Base-by-base conservation (phyloP, 2,329 filamentous ascomycete genomes). In the Fusarium albosuccineum region DNA sequence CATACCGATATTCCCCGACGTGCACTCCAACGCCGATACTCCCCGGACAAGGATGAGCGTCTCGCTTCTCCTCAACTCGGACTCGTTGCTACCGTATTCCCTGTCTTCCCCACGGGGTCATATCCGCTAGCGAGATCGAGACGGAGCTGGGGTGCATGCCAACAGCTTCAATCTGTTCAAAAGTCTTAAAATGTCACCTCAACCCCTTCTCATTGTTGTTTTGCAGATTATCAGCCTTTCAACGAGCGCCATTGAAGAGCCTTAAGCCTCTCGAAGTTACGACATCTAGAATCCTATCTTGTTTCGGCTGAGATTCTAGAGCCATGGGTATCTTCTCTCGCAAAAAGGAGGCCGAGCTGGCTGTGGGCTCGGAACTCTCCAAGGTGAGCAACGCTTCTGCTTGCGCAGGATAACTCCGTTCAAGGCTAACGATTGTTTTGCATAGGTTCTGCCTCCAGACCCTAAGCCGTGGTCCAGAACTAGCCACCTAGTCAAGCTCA, bases 31-130 rank as follows among this genome's bases (percentile, higher is more conserved):
- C 34, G 13, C 45, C 45, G 45, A 36, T 49, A 49, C 45, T 49
- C 45, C 45, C 16, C 45, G 45, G 16, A 26, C 45, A 49, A 13
- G 30, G 45, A n/a, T 36, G 6, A 26, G 14, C n/a, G 45, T 34
- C 45, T 49, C 45, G 45, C 30, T n/a, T 30, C 45, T 9, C 30
- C 9, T 13, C 29, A 49, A 48, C 16, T 10, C 14, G 30, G 45
- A 9, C 34, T 49, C 45, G 11, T 13, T 46, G 6, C 44, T 46
- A 46, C 44, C 29, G 10, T 49, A 33, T 34, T 14, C n/a, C 3
- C 27, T 46, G 13, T 37, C 46, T 49, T 49, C 46, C 46, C 46
- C 46, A 49, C 26, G 46, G 46, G 46, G 46, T 49, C 33, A 26
- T 49, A 30, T 48, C 45, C n/a, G 45, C 33, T 48, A 48, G 7